phyloP scores from a whole-genome alignment of 345 rosid species.

The Populus pruinosa region DNA sequence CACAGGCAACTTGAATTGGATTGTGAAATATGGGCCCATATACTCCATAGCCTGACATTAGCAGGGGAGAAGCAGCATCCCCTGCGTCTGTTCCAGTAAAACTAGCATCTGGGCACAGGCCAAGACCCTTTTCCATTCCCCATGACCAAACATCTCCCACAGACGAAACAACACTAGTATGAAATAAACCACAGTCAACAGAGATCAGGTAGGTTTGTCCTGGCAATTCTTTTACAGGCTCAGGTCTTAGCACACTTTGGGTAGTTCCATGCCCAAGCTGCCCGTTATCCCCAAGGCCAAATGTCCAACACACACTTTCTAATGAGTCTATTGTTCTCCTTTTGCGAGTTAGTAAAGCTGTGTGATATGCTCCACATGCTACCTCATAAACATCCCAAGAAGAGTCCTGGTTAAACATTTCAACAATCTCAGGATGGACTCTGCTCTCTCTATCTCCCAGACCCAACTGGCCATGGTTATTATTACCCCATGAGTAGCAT shows the following conservation, averaged over 20 bases:
- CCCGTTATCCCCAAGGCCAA: constrained; percentile 84
- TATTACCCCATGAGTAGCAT: constrained; percentile 82
- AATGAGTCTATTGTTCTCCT: constrained; percentile 46
- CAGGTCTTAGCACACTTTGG: constrained; percentile 56
- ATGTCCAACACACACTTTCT: constrained; percentile 75
- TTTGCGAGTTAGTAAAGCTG: constrained; percentile 63
- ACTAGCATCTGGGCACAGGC: constrained; percentile 78
- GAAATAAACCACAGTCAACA: constrained; percentile 87
- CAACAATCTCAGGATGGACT: constrained; percentile 52
- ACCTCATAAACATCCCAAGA: constrained; percentile 59
- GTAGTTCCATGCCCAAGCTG: constrained; percentile 87
- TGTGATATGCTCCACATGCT: constrained; percentile 86
- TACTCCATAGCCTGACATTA: constrained; percentile 29
- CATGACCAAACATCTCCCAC: constrained; percentile 87
- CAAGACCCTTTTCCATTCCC: constrained; percentile 94
- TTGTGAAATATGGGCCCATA: constrained; percentile 45
- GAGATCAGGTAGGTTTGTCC: constrained; percentile 48
- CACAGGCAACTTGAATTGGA: constrained; percentile 70
- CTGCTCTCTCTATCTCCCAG: constrained; percentile 65
- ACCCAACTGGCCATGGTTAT: constrained; percentile 78
- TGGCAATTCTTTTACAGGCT: constrained; percentile 62
- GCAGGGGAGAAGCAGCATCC: constrained; percentile 64
- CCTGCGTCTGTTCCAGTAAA: constrained; percentile 58
- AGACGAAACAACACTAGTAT: constrained; percentile 79
- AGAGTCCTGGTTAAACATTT: constrained; percentile 48